Evolutionary conservation across 2,329 filamentous ascomycete genomes (phyloP).

Genomic region (Aspergillus texensis): DNA sequence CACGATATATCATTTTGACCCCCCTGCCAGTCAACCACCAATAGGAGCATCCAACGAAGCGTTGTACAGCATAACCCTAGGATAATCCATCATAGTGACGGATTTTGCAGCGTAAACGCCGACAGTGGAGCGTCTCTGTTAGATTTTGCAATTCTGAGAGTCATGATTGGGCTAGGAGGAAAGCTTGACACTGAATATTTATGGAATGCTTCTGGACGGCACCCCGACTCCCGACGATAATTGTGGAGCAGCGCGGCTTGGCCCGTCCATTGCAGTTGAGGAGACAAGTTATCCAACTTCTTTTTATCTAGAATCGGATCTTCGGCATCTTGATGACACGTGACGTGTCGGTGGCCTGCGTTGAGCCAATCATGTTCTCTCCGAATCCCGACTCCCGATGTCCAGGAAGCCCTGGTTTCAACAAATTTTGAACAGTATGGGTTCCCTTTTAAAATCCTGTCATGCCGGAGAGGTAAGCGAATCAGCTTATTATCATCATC

Average conservation of each 20-base stretch:
- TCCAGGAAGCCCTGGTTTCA: background rate
- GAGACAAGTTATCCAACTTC: background rate
- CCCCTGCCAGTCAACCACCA: background rate
- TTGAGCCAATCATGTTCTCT: background rate
- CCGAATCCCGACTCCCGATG: background rate
- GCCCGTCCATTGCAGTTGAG: background rate
- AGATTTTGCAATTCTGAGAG: constrained; percentile 2
- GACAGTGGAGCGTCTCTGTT: background rate
- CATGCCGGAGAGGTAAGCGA: background rate
- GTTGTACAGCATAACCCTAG: background rate
- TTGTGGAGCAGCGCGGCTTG: background rate
- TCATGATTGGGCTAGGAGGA: constrained; percentile 4
- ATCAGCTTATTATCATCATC: background rate
- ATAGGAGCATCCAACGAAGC: background rate
- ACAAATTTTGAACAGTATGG: background rate
- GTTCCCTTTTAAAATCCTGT: background rate
- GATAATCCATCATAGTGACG: background rate
- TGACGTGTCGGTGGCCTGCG: background rate
- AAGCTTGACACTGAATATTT: constrained; percentile 11
- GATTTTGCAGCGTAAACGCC: constrained; percentile 3
- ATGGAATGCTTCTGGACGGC: background rate
- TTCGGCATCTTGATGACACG: constrained; percentile 7
- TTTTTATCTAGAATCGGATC: constrained; percentile 3
- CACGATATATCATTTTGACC: constrained; percentile 1
- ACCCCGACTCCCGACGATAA: constrained; percentile 1